Base-by-base conservation (phyloP, 768 basidiomycete species). In the Auriculariales sp. region DNA sequence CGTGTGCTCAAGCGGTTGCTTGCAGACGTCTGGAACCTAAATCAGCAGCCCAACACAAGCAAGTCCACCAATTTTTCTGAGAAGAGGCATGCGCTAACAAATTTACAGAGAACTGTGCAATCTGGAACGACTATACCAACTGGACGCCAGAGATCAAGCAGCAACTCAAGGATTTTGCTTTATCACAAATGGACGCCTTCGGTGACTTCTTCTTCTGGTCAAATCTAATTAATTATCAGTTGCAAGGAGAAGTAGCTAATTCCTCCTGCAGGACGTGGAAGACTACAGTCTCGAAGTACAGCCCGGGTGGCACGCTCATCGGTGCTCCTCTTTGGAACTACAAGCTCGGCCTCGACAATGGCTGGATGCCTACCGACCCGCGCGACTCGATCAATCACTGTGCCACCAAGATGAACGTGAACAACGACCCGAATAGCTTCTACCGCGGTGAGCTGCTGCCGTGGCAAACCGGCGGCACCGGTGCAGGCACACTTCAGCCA, bases 251-350 rank as follows among this genome's bases (percentile, higher is more conserved):
- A n/a, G n/a, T n/a, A n/a, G n/a, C n/a, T n/a, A 81, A 97, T 61
- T 95, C 79, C 71, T 97, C 95, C 75, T 98, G 95, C 74, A 97
- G 94, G 94, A 93, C 88, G 2, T 97, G 90, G 91, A 93, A 91
- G 64, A 22, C 14, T 11, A 28, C 24, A 32, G 10, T 53, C 10
- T 29, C 28, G 31, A 22, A 12, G 46, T 32, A 12, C 47, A 45
- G 31, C 47, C 22, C 17, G 14, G 62, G 63, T 4, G 12, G 6
- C 70, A 25, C 22, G 22, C 39, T 44, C 39, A 25, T 44, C 15
- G 39, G 39, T 25, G 39, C 39, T 7, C 39, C 39, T 5, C 77
- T 83, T 39, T 99, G 94, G 94, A 89, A 89, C 19, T 98, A 98
- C 68, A 74, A 81, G 60, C 83, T 95, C 35, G 95, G 94, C 28